Conservation (phyloP, 106 monocot species). For the Dendrobium nobile region DNA sequence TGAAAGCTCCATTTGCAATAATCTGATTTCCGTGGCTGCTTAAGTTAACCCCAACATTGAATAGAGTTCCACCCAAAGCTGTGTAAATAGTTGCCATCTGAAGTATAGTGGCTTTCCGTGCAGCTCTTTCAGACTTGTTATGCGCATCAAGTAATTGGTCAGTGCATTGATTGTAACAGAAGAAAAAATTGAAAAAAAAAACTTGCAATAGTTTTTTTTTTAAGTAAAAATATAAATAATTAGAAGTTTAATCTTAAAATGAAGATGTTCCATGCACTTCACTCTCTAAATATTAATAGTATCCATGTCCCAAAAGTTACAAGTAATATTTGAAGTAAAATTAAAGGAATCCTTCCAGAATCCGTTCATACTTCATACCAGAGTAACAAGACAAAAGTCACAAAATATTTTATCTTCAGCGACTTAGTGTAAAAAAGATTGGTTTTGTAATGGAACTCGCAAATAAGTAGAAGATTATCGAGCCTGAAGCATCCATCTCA, state of each 20-base stretch:
- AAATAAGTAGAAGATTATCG: neutral
- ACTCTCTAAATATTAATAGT: neutral
- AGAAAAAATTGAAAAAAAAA: neutral
- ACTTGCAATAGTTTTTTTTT: neutral
- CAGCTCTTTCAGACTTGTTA: slow-evolving; percentile 89
- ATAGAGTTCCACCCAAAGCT: slow-evolving; percentile 66
- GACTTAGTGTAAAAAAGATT: neutral
- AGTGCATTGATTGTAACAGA: neutral
- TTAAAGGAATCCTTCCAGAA: neutral
- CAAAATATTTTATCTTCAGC: neutral
- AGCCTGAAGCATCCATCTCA: too few relatives aligned
- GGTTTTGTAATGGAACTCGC: neutral
- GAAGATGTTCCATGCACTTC: neutral
- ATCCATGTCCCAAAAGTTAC: too few relatives aligned
- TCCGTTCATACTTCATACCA: neutral
- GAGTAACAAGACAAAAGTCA: neutral
- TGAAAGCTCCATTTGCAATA: slow-evolving; percentile 73
- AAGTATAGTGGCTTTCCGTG: slow-evolving; percentile 72
- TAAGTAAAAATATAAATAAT: neutral
- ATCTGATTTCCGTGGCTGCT: slow-evolving; percentile 59
- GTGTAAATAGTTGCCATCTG: slow-evolving; percentile 94
- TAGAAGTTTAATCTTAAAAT: neutral
- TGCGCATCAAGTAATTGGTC: neutral
- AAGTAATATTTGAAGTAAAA: neutral
- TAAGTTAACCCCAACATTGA: slow-evolving; percentile 77